Evolutionary conservation across 306 rosid genomes (phyloP), one percentile per base, ranked within the genome.

Genomic region (Casuarina cunninghamiana): DNA sequence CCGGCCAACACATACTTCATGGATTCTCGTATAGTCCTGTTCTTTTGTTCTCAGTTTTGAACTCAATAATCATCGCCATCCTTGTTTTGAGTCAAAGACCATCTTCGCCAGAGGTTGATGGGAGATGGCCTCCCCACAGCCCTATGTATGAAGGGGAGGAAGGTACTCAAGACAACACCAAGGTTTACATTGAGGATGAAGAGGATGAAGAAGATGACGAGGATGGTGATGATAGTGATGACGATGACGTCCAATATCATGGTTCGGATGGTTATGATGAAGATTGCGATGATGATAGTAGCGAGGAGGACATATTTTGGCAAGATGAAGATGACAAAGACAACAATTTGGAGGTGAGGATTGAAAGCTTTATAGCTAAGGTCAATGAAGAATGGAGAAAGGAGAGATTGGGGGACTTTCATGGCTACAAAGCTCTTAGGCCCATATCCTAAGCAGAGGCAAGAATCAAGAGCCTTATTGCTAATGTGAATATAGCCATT

Each of bases 321-420:
- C 32, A 26, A 26, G 32, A 26, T 26, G 32, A 26, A 26, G 32
- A 26, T 26, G 32, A 26, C 32, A 26, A 26, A 26, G 32, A 26
- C 32, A 26, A 26, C 32, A 55, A 70, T 57, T 67, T 87, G 81
- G 79, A 78, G 53, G 62, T 17, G 57, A 79, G 72, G 78, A 71
- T 78, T 5, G 83, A 87, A 76, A 74, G 48, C 80, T 87, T 84
- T 83, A 87, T 87, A 35, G 75, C 75, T 32, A 77, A 69, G 73
- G 88, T 84, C 5, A 71, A 87, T 73, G 54, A 62, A 43, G 79
- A 76, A 45, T 82, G 83, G 85, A 66, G 10, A 80, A 87, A 83
- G 57, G 84, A 86, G 82, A 83, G 80, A 26, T 6, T 48, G 13
- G 35, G 71, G 57, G 90, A 76, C 57, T 16, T 2, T 10, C 19